Conservation (phyloP, 768 basidiomycete species). For the Baorangia bicolor region DNA sequence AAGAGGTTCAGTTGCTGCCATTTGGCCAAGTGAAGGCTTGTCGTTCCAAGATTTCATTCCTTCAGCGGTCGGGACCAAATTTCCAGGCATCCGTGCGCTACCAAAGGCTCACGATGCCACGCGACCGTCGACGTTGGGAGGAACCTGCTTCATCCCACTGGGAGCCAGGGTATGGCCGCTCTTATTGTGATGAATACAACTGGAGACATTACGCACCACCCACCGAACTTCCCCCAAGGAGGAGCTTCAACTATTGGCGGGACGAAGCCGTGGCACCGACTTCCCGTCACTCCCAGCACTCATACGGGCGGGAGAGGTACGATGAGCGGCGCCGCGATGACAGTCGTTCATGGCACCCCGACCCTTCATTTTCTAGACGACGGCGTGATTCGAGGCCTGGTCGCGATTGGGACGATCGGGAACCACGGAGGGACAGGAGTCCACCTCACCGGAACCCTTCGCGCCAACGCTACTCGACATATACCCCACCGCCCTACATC, state of each 20-base stretch:
- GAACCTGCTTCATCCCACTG: conserved; percentile 5
- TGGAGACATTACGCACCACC: conserved; percentile 11
- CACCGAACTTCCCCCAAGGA: background rate
- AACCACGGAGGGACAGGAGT: conserved; percentile 5
- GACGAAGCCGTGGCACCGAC: conserved; percentile 7
- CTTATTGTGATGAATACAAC: conserved; percentile 8
- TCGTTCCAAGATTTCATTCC: conserved; percentile 16
- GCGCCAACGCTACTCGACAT: conserved; percentile 10
- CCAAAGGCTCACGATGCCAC: conserved; percentile 17
- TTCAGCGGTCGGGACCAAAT: conserved; percentile 4
- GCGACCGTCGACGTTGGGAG: conserved; percentile 12
- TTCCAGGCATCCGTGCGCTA: conserved; percentile 6
- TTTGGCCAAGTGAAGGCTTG: background rate
- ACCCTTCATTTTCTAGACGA: conserved; percentile 11
- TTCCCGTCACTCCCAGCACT: conserved; percentile 3
- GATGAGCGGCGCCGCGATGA: conserved; percentile 14
- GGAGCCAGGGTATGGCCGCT: background rate
- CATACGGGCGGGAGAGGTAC: conserved; percentile 4
- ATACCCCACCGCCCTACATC: conserved; percentile 6
- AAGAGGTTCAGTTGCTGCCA: background rate
- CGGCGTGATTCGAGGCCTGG: conserved; percentile 1
- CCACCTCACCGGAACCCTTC: background rate
- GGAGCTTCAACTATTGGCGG: conserved; percentile 25
- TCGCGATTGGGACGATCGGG: conserved; percentile 4
- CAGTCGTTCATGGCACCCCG: conserved; percentile 7